phyloP scores from a whole-genome alignment of 768 basidiomycete species.

The Kwoniella botswanensis region DNA sequence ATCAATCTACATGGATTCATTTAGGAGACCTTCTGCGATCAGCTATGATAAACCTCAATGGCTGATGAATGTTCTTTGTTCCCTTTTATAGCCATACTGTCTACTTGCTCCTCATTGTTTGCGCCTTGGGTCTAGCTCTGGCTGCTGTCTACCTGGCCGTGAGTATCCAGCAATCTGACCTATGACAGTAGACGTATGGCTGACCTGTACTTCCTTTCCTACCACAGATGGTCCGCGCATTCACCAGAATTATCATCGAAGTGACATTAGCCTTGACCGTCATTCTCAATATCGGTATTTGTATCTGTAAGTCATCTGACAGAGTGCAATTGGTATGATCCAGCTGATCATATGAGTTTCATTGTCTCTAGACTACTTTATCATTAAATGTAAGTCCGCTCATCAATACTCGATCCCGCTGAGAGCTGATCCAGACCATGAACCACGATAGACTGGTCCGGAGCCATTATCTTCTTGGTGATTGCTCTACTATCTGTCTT shows the following conservation, averaged over 20 bases:
- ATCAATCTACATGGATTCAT: background rate
- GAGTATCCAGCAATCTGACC: background rate
- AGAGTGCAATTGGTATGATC: background rate
- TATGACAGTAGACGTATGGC: background rate
- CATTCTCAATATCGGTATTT: conserved; percentile 66
- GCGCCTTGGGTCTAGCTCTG: conserved; percentile 70
- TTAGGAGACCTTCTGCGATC: no score
- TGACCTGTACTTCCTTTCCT: background rate
- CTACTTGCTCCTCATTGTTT: conserved; percentile 75
- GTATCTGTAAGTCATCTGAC: conserved; percentile 71
- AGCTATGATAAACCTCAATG: background rate
- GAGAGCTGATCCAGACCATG: no score
- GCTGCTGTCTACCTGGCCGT: conserved; percentile 70
- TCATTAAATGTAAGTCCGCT: conserved; percentile 49
- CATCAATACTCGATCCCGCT: no score
- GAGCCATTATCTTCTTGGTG: conserved; percentile 81
- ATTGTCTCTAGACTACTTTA: conserved; percentile 42
- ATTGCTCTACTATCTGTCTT: conserved; percentile 76
- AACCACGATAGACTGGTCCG: conserved; percentile 62
- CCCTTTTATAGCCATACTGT: conserved; percentile 67
- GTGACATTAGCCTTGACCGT: conserved; percentile 53
- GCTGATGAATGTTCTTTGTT: background rate
- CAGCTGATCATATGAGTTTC: conserved; percentile 18
- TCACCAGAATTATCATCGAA: conserved; percentile 76
- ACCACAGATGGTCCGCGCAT: conserved; percentile 66